phyloP scores from a whole-genome alignment of 2,329 filamentous ascomycete genomes.

The Penicillium sp. region DNA sequence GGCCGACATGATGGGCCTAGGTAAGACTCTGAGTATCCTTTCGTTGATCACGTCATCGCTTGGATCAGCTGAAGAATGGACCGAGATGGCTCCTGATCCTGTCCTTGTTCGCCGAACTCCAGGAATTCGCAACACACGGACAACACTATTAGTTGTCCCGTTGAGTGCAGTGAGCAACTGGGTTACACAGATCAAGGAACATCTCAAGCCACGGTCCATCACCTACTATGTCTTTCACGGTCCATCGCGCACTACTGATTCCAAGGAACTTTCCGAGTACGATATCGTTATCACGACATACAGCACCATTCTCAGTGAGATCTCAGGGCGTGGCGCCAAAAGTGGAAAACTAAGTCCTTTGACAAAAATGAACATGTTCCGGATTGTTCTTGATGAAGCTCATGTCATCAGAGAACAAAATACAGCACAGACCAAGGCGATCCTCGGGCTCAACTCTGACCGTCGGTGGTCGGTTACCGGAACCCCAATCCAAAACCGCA shows the following conservation, averaged over 20 bases:
- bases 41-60: conserved; percentile 69
- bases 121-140: conserved; percentile 63
- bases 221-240: conserved; percentile 86
- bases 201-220: conserved; percentile 64
- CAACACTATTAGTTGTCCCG: conserved; percentile 83
- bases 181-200: conserved; percentile 85
- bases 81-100: conserved; percentile 49
- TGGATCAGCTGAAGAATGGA: conserved; percentile 62
- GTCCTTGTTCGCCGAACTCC: conserved; percentile 31
- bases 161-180: conserved; percentile 91
- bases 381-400: conserved; percentile 89
- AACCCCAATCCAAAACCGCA: conserved; percentile 88
- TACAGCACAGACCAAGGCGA: conserved; percentile 79
- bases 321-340: conserved; percentile 63
- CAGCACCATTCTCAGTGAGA: conserved; percentile 78
- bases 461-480: conserved; percentile 96
- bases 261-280: conserved; percentile 65
- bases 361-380: conserved; percentile 82
- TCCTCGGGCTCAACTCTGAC: conserved; percentile 73
- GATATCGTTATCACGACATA: conserved; percentile 94
- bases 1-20: conserved; percentile 86
- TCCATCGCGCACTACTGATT: conserved; percentile 66
- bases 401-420: conserved; percentile 87
- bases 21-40: conserved; percentile 81
- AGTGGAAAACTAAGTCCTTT: conserved; percentile 57